Percentiles rank a stretch among this genome's conserved stretches.
These are phyloP conservation scores for Celoporthe dispersa DNA, from an alignment of 2,329 filamentous ascomycete genomes.

Conservation along the genomic window DNA sequence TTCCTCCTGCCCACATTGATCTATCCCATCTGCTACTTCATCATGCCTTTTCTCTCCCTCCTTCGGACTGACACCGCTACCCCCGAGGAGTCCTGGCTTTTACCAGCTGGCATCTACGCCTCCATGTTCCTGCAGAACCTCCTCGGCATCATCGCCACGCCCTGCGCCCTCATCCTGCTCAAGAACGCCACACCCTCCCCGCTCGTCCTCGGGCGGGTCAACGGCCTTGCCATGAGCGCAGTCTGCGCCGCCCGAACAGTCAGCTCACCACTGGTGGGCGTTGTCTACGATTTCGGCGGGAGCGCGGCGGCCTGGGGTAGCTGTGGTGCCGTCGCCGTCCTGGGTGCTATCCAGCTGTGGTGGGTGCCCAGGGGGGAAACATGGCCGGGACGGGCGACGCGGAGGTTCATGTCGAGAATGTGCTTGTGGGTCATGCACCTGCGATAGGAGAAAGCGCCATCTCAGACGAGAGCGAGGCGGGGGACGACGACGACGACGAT, in stretches of 20 bases:
- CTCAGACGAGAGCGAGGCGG: conserved; percentile 16
- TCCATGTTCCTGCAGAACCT: conserved; percentile 69
- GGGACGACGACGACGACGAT: neutral
- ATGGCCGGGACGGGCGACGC: conserved; percentile 3
- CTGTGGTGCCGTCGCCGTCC: conserved; percentile 20
- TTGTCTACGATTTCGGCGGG: conserved; percentile 66
- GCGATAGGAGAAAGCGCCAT: conserved; percentile 6
- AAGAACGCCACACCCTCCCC: conserved; percentile 71
- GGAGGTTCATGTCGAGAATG: conserved; percentile 27
- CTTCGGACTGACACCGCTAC: conserved; percentile 45
- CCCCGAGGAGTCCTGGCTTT: conserved; percentile 35
- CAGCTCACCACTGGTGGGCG: conserved; percentile 69
- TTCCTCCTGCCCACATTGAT: conserved; percentile 68
- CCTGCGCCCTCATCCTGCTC: conserved; percentile 70
- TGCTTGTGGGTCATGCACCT: conserved; percentile 12
- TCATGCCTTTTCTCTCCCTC: conserved; percentile 69
- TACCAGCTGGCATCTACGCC: conserved; percentile 68
- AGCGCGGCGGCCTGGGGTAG: conserved; percentile 45
- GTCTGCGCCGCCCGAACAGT: conserved; percentile 74
- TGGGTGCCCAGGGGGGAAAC: conserved; percentile 24
- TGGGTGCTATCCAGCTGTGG: conserved; percentile 24
- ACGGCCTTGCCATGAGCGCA: conserved; percentile 72
- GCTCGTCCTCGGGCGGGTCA: conserved; percentile 69
- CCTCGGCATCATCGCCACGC: conserved; percentile 70
- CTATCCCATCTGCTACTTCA: conserved; percentile 70